Base-by-base conservation (phyloP, 1,284 basidiomycete species). In the Ceratobasidium sp. region DNA sequence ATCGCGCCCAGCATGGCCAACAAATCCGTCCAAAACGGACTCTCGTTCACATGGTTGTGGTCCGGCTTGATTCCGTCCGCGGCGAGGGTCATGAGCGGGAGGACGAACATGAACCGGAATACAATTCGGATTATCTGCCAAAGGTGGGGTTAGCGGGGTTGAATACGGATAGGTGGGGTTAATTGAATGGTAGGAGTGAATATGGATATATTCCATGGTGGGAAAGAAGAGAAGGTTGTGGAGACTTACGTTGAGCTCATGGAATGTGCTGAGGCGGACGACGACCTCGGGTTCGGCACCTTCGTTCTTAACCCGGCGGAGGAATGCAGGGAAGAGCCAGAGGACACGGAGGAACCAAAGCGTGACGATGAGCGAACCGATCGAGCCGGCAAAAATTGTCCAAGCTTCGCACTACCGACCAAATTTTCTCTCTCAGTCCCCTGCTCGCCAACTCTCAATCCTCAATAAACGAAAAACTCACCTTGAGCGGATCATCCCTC, bases 1-100 rank as follows among this genome's bases (percentile, higher is more conserved):
- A 94, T 88, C 13, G 87, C 91, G 17, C 89, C 90, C 64, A 91
- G 81, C 89, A 93, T 91, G 70, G 91, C 83, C 12, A 94, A 85
- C 79, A 93, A 89, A 83, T 94, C 92, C 89, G 79, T 78, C 70
- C 78, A 78, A 56, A 70, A 66, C 56, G 64, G 78, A 52, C 38
- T 57, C 52, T 62, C 50, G 62, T 62, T 69, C 23, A 68, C 54
- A 48, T 74, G 71, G 61, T 74, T 74, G 23, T 74, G 71, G 59
- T 20, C 5, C 3, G 71, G 71, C 33, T 61, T 64, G 57, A 80
- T 78, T 38, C 79, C 79, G 64, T 80, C 79, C 38, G 67, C 59
- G 23, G 77, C 75, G 15, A 80, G 64, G n/a, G 54, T 69, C 40
- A 79, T 33, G 6, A 80, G 56, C 5, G 79, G 76, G 1, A 80